Evolutionary conservation across 306 rosid species (phyloP).

Genomic region (Canavalia gladiata): DNA sequence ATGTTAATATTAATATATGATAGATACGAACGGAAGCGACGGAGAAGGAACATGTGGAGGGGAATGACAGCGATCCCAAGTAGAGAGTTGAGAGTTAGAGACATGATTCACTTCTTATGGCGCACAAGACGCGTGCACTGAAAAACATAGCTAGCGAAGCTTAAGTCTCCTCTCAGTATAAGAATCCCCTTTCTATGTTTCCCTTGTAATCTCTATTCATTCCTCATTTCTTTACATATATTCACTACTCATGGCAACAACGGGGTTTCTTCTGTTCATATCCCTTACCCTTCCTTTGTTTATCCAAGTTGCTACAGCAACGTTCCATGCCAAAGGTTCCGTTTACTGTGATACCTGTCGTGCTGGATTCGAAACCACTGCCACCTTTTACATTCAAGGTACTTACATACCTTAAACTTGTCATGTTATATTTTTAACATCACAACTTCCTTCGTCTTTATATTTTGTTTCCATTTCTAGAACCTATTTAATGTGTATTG

Average conservation of each 20-base stretch:
- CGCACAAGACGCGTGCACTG: conserved; percentile 38
- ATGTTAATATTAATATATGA: background rate
- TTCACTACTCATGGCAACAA: conserved; percentile 39
- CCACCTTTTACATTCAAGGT: conserved; percentile 60
- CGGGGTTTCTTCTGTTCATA: conserved; percentile 45
- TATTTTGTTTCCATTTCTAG: too few species aligned
- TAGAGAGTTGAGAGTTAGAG: conserved; percentile 25
- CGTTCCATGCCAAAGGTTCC: conserved; percentile 53
- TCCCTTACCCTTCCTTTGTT: conserved; percentile 51
- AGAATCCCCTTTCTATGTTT: background rate
- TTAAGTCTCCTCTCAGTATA: background rate
- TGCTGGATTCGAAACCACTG: conserved; percentile 79
- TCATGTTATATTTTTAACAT: too few species aligned
- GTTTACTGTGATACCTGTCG: conserved; percentile 89
- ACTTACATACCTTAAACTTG: background rate
- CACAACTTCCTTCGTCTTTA: too few species aligned
- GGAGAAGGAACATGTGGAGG: conserved; percentile 32
- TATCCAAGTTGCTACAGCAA: conserved; percentile 11
- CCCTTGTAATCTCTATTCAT: background rate
- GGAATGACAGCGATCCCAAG: conserved; percentile 38
- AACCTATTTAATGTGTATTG: too few species aligned
- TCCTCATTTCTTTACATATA: background rate
- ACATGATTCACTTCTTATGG: conserved; percentile 54
- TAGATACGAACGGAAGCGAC: conserved; percentile 40
- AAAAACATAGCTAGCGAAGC: background rate